Conservation (phyloP, 108 stramenopile genomes). For the Heterococcus sp. region DNA sequence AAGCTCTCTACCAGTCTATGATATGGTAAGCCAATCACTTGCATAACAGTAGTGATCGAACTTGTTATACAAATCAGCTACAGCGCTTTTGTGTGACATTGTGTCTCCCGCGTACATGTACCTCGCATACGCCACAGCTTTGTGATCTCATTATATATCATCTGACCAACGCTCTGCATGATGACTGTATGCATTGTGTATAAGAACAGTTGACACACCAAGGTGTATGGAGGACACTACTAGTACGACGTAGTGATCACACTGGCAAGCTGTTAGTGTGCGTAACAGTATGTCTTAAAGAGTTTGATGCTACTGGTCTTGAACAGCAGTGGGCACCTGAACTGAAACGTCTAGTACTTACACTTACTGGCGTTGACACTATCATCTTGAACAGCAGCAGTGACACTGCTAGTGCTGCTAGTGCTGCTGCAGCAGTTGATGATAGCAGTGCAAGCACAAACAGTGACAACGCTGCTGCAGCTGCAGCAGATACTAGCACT, state of each 20-base stretch:
- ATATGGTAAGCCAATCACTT: slow-evolving; percentile 26
- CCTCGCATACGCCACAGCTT: too few relatives aligned
- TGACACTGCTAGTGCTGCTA: not conserved
- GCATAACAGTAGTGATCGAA: too few relatives aligned
- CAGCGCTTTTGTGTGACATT: too few relatives aligned
- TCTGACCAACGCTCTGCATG: too few relatives aligned
- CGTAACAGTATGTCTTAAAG: not conserved
- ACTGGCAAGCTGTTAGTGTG: not conserved
- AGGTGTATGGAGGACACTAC: not conserved
- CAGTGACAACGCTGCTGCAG: not conserved
- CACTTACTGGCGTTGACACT: not conserved
- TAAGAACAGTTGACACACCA: not conserved
- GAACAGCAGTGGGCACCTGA: not conserved
- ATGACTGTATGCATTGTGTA: too few relatives aligned
- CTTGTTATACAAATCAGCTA: too few relatives aligned
- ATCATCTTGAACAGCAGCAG: not conserved
- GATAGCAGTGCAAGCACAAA: not conserved
- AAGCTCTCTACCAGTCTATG: slow-evolving; percentile 7
- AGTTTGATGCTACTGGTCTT: not conserved
- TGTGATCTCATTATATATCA: too few relatives aligned
- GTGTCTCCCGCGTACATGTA: too few relatives aligned
- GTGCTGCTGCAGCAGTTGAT: not conserved
- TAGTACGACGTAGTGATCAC: not conserved
- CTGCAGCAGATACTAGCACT: not conserved
- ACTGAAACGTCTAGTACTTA: not conserved